Conservation (phyloP, 192 early-diverging fungal species). For the Funneliformis mosseae region DNA sequence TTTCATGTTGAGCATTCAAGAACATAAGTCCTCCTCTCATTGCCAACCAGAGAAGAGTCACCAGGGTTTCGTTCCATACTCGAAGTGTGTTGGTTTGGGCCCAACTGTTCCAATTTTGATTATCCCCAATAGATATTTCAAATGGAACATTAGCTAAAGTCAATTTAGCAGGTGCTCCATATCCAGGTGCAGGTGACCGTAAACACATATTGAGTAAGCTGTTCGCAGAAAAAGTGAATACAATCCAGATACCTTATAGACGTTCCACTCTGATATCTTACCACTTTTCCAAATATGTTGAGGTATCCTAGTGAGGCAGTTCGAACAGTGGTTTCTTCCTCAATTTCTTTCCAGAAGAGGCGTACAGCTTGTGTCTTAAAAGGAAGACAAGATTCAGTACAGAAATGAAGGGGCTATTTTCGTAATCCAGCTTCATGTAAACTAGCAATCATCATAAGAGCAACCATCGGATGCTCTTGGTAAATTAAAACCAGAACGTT, state of each 20-base stretch:
- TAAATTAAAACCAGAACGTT: background rate
- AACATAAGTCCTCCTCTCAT: background rate
- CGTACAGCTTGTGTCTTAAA: too few species aligned
- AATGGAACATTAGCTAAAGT: background rate
- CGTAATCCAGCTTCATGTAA: background rate
- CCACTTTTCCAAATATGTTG: background rate
- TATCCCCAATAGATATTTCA: constrained; percentile 14
- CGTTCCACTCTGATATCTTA: background rate
- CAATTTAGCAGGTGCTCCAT: background rate
- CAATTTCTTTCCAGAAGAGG: background rate
- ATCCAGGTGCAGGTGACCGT: background rate
- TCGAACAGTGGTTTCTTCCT: background rate
- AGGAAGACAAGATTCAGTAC: too few species aligned
- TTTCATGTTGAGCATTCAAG: background rate
- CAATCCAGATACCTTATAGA: background rate
- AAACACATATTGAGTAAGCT: too few species aligned
- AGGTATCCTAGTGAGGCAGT: background rate
- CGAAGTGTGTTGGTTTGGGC: background rate
- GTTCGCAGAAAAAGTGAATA: background rate
- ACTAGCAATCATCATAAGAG: background rate
- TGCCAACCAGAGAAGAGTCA: background rate
- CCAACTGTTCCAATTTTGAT: constrained; percentile 17
- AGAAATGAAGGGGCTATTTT: too few species aligned
- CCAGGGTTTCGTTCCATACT: background rate
- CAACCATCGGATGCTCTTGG: background rate